Base-by-base conservation (phyloP, 495 filamentous ascomycete genomes). In the Podospora sp. region DNA sequence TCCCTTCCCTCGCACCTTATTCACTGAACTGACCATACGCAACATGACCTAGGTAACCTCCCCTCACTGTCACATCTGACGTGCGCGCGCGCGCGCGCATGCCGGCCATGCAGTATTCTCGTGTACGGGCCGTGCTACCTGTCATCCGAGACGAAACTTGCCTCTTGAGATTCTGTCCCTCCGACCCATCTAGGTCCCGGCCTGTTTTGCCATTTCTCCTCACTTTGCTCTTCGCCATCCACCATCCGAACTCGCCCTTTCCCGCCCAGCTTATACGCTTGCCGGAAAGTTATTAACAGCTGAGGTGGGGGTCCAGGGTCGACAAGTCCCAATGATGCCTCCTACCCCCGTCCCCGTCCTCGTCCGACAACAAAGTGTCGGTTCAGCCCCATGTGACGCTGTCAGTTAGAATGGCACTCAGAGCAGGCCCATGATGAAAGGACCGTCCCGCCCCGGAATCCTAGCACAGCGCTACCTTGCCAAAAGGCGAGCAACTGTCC, bases 101-200 rank as follows among this genome's bases (percentile, higher is more conserved):
- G 40, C 40, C 12, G 40, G 40, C 40, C 40, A 46, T 46, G 40
- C 12, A 2, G 40, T 46, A 11, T 46, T 59, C 16, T 59, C 16
- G n/a, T 59, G 18, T 11, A 29, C 12, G 12, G 22, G 20, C 26
- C 20, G 57, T 59, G 26, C n/a, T 12, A 59, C 57, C 57, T 59
- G 57, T 59, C 57, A 59, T 36, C 57, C 57, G 57, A 59, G 57
- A 59, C 57, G 57, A 59, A 59, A 59, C 40, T 46, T 14, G 40
- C 11, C 11, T 46, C 33, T 46, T 46, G 5, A 46, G 5, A 46
- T 14, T 46, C 40, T 46, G 40, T 46, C 40, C 40, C 40, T 46
- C 40, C 40, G 40, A 14, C 40, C 16, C 40, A 11, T 14, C 11
- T 11, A 6, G 9, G 2, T 2, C 40, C 40, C 40, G 40, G 40